phyloP scores from a whole-genome alignment of 176 grass and related monocot species.

The Eleusine indica region DNA sequence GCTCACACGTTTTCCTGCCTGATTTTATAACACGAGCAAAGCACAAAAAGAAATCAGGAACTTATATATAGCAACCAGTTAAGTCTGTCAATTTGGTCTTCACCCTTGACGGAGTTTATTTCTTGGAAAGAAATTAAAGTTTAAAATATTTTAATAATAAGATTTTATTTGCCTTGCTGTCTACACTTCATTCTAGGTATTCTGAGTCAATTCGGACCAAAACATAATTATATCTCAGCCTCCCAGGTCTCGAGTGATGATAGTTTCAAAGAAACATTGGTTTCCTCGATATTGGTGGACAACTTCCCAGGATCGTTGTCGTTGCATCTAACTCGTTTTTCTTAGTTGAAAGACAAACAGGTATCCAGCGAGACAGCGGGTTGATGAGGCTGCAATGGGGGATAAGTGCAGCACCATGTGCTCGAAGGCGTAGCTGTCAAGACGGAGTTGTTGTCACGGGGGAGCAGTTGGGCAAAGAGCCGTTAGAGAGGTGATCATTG shows the following conservation, averaged over 20 bases:
- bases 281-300: constrained; percentile 12
- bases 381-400: too few species aligned
- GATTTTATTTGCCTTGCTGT: neutral
- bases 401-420: too few species aligned
- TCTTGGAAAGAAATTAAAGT: neutral
- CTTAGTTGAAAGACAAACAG: neutral
- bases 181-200: neutral
- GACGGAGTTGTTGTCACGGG: too few species aligned
- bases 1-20: neutral
- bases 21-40: neutral
- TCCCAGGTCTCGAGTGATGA: constrained; percentile 9
- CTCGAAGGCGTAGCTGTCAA: too few species aligned
- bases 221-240: neutral
- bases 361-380: neutral
- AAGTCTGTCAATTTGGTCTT: too few species aligned
- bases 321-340: neutral
- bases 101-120: neutral
- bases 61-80: neutral
- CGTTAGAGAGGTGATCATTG: too few species aligned
- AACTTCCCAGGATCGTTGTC: neutral
- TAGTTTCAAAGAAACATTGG: neutral
- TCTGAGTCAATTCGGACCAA: neutral
- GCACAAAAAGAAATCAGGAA: neutral
- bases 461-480: too few species aligned
- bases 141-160: neutral